These are phyloP conservation scores for Entoloma clypeatum DNA, from an alignment of 1,284 basidiomycete genomes.

Conservation along the genomic window DNA sequence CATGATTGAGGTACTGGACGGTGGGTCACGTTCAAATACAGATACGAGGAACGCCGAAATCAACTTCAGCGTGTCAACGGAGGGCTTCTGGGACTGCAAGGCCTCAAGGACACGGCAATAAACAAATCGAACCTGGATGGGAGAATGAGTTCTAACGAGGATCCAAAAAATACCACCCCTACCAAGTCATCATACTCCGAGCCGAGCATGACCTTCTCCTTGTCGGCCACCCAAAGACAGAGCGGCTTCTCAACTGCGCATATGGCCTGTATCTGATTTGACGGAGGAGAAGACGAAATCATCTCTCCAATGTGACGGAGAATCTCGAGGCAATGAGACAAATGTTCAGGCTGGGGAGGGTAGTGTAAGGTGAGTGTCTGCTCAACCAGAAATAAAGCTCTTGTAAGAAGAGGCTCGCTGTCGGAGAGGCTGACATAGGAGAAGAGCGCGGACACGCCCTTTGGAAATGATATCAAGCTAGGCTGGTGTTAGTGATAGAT, in stretches of 20 bases:
- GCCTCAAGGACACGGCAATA: conserved; percentile 41
- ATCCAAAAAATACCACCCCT: conserved; percentile 19
- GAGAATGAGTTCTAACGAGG: conserved; percentile 4
- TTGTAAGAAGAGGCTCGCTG: conserved; percentile 15
- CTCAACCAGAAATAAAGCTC: conserved; percentile 23
- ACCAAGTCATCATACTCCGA: conserved; percentile 48
- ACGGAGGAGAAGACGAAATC: conserved; percentile 25
- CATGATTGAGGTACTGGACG: conserved; percentile 42
- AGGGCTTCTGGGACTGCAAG: conserved; percentile 36
- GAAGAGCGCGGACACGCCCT: conserved; percentile 22
- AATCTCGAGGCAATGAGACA: conserved; percentile 30
- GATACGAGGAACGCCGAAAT: conserved; percentile 43
- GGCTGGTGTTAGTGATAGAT: conserved; percentile 7
- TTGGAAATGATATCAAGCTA: conserved; percentile 23
- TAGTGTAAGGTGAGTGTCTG: conserved; percentile 34
- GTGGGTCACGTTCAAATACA: conserved; percentile 43
- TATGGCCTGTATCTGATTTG: conserved; percentile 31
- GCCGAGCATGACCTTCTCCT: conserved; percentile 33
- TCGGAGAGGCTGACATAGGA: conserved; percentile 20
- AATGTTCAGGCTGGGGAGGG: conserved; percentile 23
- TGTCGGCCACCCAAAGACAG: conserved; percentile 51
- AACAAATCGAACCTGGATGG: conserved; percentile 38
- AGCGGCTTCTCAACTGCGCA: conserved; percentile 37
- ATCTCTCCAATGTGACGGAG: conserved; percentile 33
- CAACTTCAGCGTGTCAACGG: conserved; percentile 34